Evolutionary conservation across 805 yeast species (phyloP), one percentile per base, ranked within the genome.

Genomic region (Ogataea salicorniae): DNA sequence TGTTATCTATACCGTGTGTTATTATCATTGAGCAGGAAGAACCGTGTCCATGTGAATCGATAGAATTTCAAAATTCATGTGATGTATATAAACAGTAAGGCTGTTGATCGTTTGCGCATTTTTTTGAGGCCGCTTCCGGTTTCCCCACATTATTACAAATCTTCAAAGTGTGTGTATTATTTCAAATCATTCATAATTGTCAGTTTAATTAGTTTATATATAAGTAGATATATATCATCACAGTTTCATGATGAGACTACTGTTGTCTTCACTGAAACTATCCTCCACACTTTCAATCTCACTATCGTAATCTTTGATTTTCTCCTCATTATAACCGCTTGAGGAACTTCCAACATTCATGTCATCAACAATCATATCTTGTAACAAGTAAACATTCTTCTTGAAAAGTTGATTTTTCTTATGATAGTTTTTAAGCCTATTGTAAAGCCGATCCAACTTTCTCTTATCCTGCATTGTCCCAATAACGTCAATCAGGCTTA

Each of bases 401-500:
- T 46, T 39, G 43, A 50, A 50, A 6, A 52, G 34, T 38, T 46
- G 48, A 31, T 49, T 53, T 31, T 48, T 47, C 37, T 46, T 40
- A 38, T 51, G 51, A 33, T 54, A 54, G 15, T 54, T 54, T 11
- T 26, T 41, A 42, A 57, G 45, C 44, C 50, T 53, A 17, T 45
- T 50, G 4, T 23, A n/a, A 18, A 54, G 43, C 16, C 37, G 29
- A 11, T 47, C 52, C 29, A 56, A 43, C 41, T 48, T 50, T 29
- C 47, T 39, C 9, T 45, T 23, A 16, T 48, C 45, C 3, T 29
- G 31, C 48, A 53, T 41, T 15, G 47, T 18, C 2, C 29, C 9
- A 29, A 58, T 38, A 14, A 53, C 45, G 20, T 54, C 57, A 8
- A 61, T 50, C 34, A 63, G 46, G 8, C 58, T 50, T 5, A 41